Percentiles rank a stretch among this genome's conserved stretches.
These are phyloP conservation scores for Psilocybe mexicana DNA, from an alignment of 1,284 basidiomycete genomes.

Conservation along the genomic window DNA sequence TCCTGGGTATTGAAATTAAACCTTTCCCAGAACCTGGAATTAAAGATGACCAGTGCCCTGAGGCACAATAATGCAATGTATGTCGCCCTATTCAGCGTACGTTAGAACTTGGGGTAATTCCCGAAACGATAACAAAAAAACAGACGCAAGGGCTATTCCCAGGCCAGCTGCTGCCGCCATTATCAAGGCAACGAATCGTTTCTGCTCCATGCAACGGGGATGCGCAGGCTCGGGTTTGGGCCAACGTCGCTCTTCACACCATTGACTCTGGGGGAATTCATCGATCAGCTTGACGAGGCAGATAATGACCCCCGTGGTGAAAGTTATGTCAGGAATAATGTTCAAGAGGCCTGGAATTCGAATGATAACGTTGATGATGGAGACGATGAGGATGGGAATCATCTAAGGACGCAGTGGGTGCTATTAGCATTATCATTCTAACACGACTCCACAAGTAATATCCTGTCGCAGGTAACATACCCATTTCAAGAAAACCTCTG, in stretches of 20 bases:
- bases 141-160: not conserved
- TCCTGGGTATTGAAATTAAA: not conserved
- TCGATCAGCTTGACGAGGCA: not conserved
- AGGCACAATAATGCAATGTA: not conserved
- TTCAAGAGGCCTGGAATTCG: not conserved
- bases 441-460: not conserved
- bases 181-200: not conserved
- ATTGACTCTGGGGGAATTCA: not conserved
- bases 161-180: not conserved
- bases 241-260: not conserved
- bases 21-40: not conserved
- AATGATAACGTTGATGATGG: not conserved
- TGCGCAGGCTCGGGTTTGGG: not conserved
- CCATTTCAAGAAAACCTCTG: not conserved
- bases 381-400: not conserved
- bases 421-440: not conserved
- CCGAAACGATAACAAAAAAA: not conserved
- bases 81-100: not conserved
- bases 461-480: not conserved
- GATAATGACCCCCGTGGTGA: not conserved
- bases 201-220: not conserved
- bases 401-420: not conserved
- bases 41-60: not conserved
- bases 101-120: not conserved
- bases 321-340: not conserved